Evolutionary conservation across 2,329 filamentous ascomycete species (phyloP), one percentile per base, ranked within the genome.

Genomic region (Xylaria digitata): DNA sequence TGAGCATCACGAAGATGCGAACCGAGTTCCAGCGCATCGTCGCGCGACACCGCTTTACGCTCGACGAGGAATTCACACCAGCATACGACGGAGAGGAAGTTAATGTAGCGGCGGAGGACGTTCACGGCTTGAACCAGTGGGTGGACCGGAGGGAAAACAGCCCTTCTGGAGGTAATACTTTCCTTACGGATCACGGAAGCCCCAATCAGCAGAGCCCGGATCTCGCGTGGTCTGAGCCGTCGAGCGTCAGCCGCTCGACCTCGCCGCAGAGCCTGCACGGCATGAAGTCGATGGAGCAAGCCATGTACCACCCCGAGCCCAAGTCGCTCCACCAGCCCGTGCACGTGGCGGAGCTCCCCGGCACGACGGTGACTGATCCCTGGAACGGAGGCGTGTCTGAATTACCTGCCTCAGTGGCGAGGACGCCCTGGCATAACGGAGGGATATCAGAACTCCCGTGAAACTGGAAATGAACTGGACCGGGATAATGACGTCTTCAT

Each of bases 341-440:
- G 7, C 15, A 50, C 5, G 43, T 67, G 6, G 66, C 56, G 1
- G 69, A 71, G 32, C 49, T 71, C 15, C 67, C 69, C 2, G 69
- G 66, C 23, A 65, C 66, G 1, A 53, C 63, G 49, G 50, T 69
- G 53, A 43, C 50, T 11, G 67, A 70, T 37, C 65, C 67, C n/a
- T 71, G 69, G 69, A 59, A 68, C 13, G 60, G 67, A 2, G 69
- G 69, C 3, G 30, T 67, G 6, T 59, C 67, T 37, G 69, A 70
- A 55, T 55, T 71, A 45, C 62, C 67, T 9, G 69, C 59, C 11
- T 60, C 69, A 17, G 43, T 56, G 6, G 57, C 2, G 17, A 52
- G 46, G 23, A 17, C 34, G 26, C 26, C 45, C 17, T 65, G 59
- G 56, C 60, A 65, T 57, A 60, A 43, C 5, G 58, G 53, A 2